phyloP scores from a whole-genome alignment of 2,329 filamentous ascomycete species.

The Periconia digitata region DNA sequence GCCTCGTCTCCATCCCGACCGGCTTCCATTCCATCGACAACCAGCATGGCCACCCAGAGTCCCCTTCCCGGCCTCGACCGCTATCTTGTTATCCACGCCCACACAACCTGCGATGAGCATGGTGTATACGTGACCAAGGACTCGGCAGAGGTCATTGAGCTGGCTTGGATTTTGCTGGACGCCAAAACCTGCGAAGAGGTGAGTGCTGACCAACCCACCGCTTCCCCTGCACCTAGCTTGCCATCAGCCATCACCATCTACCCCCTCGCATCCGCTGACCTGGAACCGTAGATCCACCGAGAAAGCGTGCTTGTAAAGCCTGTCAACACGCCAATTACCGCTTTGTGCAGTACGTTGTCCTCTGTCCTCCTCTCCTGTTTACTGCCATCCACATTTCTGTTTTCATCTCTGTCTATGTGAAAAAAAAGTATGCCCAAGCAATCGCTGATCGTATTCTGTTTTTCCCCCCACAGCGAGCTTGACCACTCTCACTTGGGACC shows the following conservation, averaged over 20 bases:
- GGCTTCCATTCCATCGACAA: neutral
- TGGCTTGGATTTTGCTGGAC: constrained; percentile 96
- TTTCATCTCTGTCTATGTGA: neutral
- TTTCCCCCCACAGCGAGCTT: constrained; percentile 73
- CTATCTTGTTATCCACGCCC: constrained; percentile 97
- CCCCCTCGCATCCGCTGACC: constrained; percentile 37
- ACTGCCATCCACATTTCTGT: neutral
- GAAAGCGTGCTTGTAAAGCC: constrained; percentile 98
- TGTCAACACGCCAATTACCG: constrained; percentile 97
- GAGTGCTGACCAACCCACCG: constrained; percentile 1
- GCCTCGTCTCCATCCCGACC: neutral
- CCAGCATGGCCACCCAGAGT: constrained; percentile 36
- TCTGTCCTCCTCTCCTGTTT: no score
- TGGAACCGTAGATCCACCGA: constrained; percentile 72
- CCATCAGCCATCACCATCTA: constrained; percentile 6
- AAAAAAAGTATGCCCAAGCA: constrained; percentile 10
- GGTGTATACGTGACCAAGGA: constrained; percentile 99
- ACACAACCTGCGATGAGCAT: constrained; percentile 98
- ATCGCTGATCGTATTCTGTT: constrained; percentile 31
- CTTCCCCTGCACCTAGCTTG: constrained; percentile 3
- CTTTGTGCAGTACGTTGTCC: constrained; percentile 83
- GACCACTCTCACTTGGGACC: constrained; percentile 97
- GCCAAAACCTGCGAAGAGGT: constrained; percentile 93
- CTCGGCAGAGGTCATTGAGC: constrained; percentile 97
- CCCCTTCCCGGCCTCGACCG: constrained; percentile 68